These are phyloP conservation scores for Strobilomyces echinocephalus DNA, from an alignment of 768 basidiomycete genomes.

Conservation along the genomic window DNA sequence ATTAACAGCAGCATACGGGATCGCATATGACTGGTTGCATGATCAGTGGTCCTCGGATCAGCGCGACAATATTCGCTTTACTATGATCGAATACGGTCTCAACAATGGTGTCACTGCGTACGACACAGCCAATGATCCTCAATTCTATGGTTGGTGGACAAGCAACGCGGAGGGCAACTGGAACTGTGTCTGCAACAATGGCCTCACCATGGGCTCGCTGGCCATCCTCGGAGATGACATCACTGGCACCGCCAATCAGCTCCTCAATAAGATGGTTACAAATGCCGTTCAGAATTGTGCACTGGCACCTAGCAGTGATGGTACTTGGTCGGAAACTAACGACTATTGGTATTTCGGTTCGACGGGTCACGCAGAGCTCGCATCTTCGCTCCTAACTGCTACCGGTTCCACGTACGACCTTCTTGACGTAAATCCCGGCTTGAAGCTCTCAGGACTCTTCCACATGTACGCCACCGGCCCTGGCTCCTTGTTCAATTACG, in stretches of 20 bases:
- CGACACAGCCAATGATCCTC: constrained; percentile 33
- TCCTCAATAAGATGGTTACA: constrained; percentile 63
- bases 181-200: constrained; percentile 96
- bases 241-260: constrained; percentile 60
- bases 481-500: constrained; percentile 75
- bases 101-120: constrained; percentile 56
- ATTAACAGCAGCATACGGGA: constrained; percentile 80
- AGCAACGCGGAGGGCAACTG: constrained; percentile 79
- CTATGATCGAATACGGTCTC: constrained; percentile 78
- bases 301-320: constrained; percentile 57
- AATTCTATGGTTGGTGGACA: constrained; percentile 73
- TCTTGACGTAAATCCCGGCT: constrained; percentile 64
- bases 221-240: constrained; percentile 85
- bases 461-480: constrained; percentile 87
- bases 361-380: constrained; percentile 86
- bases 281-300: constrained; percentile 81
- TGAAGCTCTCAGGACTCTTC: constrained; percentile 69
- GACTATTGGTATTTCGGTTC: constrained; percentile 97
- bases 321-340: constrained; percentile 89
- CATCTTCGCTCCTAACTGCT: constrained; percentile 74
- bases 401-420: constrained; percentile 81
- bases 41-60: constrained; percentile 75
- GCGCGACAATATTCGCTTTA: constrained; percentile 59
- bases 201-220: constrained; percentile 82
- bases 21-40: constrained; percentile 96